Base-by-base conservation (phyloP, 768 basidiomycete species). In the Trametes meyenii region DNA sequence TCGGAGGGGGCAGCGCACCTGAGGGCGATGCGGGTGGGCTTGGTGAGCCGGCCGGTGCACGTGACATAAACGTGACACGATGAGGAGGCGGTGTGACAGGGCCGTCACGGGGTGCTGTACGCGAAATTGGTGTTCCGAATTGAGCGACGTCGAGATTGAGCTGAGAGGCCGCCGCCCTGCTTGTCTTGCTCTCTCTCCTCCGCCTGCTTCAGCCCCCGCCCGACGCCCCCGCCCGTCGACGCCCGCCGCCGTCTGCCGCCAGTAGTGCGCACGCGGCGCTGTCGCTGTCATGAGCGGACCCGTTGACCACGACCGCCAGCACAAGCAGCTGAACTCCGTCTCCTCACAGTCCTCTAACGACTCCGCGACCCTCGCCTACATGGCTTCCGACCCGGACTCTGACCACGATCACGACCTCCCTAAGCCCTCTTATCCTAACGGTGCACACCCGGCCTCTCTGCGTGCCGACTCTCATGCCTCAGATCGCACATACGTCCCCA, bases 401-500 rank as follows among this genome's bases (percentile, higher is more conserved):
- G 60, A 67, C 49, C 66, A 65, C 48, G 58, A 61, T 57, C 56
- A 46, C 44, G 58, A 65, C n/a, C 67, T 56, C 12, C 64, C 62
- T 43, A 49, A 51, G 23, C 53, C 67, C 26, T 62, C 68, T 24
- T 56, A 64, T 17, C 38, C 55, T 21, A 68, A 68, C 50, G 65
- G 64, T 24, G 58, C 60, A 23, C 52, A 61, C 44, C 63, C 61
- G 5, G 17, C 58, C 58, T 66, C 62, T 1, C 65, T 65, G 11
- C 64, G 57, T 14, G 42, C 56, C 24, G 62, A 67, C 26, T 50
- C 63, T 38, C 59, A 62, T n/a, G 56, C 63, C 33, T 74, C 80
- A 62, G 85, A 85, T 67, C 84, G 86, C 44, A 78, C 84, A 33
- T 68, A 77, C 68, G 69, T 82, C 46, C 87, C 87, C 53, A 83